phyloP scores from a whole-genome alignment of 208 protist species.

The Leishmania aethiopica region DNA sequence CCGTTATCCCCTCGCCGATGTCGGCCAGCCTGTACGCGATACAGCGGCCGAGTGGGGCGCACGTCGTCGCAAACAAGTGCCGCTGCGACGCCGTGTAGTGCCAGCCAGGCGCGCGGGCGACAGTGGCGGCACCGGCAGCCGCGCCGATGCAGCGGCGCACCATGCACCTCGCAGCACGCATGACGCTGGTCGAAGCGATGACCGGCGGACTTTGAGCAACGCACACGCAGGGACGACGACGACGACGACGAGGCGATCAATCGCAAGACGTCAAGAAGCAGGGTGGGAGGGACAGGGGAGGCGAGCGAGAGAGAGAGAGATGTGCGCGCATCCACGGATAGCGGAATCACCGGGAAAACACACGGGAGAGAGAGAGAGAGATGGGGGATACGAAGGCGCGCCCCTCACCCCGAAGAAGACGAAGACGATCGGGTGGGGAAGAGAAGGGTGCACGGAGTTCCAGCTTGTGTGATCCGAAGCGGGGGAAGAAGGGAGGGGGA shows the following conservation, averaged over 20 bases:
- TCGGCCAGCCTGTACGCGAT: constrained; percentile 92
- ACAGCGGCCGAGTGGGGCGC: neutral
- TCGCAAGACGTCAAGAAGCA: too few species aligned
- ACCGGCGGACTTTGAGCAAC: neutral
- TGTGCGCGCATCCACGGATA: neutral
- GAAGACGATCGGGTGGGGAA: neutral
- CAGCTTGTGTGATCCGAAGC: neutral
- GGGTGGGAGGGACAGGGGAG: neutral
- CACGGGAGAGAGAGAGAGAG: neutral
- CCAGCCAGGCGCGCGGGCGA: neutral
- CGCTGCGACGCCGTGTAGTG: constrained; percentile 3
- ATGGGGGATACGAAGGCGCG: neutral
- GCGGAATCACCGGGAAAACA: neutral
- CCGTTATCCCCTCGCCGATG: constrained; percentile 96
- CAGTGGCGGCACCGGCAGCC: neutral
- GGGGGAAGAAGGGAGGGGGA: neutral
- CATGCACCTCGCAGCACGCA: constrained; percentile 20
- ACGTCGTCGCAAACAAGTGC: neutral
- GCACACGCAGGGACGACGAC: neutral
- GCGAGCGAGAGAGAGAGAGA: neutral
- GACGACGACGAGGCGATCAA: too few species aligned
- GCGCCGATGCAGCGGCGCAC: constrained; percentile 8
- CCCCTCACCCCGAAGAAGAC: too few species aligned
- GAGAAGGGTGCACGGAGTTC: neutral
- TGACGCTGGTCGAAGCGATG: neutral